phyloP scores from a whole-genome alignment of 768 basidiomycete genomes.

The Xerocomellus dryophilus region DNA sequence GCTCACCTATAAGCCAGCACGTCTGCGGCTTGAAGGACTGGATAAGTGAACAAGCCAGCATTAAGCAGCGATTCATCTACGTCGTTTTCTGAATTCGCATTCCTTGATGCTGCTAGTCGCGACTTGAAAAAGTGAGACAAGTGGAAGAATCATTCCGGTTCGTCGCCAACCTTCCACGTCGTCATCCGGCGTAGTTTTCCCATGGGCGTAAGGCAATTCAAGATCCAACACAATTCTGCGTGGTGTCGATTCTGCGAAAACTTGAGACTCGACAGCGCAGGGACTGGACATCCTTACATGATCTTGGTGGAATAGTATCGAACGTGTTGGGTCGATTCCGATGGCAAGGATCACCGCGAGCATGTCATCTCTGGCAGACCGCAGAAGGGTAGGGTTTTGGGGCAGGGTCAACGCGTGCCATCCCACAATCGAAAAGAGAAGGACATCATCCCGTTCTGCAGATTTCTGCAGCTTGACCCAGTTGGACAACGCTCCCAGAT shows the following conservation, averaged over 20 bases:
- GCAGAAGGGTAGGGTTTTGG: conserved; percentile 68
- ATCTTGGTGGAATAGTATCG: conserved; percentile 84
- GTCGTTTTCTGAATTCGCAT: conserved; percentile 70
- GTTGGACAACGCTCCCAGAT: conserved; percentile 84
- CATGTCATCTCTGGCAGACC: conserved; percentile 66
- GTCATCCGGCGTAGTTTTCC: conserved; percentile 89
- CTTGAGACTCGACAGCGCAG: neutral
- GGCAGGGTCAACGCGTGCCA: conserved; percentile 94
- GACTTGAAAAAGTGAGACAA: conserved; percentile 43
- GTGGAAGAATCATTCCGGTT: neutral
- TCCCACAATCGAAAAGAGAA: conserved; percentile 87
- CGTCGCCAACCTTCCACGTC: conserved; percentile 79
- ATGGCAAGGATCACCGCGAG: conserved; percentile 81
- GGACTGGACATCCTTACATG: conserved; percentile 50
- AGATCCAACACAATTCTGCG: conserved; percentile 84
- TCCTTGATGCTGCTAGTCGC: conserved; percentile 69
- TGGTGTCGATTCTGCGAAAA: conserved; percentile 70
- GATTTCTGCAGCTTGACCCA: conserved; percentile 80
- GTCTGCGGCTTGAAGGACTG: conserved; percentile 91
- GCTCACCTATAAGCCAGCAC: conserved; percentile 79
- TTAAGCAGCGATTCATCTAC: conserved; percentile 81
- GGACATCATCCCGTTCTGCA: conserved; percentile 52
- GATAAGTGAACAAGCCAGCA: conserved; percentile 87
- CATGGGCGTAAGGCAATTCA: conserved; percentile 80
- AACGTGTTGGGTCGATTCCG: conserved; percentile 75